phyloP scores from a whole-genome alignment of 192 early-diverging fungal genomes.

The Entomortierella lignicola region DNA sequence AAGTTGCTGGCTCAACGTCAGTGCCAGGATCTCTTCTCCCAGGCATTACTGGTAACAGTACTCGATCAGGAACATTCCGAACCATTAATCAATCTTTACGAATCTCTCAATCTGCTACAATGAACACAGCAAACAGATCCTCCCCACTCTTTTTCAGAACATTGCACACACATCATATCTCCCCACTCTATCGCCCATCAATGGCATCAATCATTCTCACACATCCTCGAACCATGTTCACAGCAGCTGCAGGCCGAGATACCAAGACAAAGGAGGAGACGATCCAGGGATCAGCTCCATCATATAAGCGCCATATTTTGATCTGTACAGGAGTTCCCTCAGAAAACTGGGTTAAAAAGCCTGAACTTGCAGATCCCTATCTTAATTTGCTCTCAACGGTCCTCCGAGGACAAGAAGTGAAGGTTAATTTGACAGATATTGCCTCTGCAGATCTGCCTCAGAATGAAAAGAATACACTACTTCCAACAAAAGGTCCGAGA shows the following conservation, averaged over 20 bases:
- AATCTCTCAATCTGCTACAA: background rate
- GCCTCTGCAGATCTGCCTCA: background rate
- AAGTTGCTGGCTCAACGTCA: background rate
- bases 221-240: slow-evolving; percentile 1
- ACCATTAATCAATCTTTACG: background rate
- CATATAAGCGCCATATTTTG: slow-evolving; percentile 43
- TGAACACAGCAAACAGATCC: background rate
- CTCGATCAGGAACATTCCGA: background rate
- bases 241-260: background rate
- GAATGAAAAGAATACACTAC: background rate
- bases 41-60: background rate
- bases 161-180: background rate
- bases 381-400: slow-evolving; percentile 29
- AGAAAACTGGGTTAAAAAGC: slow-evolving; percentile 41
- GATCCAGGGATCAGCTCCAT: slow-evolving; percentile 42
- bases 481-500: slow-evolving; percentile 33
- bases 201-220: background rate
- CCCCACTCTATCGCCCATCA: background rate
- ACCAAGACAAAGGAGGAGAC: slow-evolving; percentile 18
- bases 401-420: slow-evolving; percentile 45
- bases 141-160: background rate
- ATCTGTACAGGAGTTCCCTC: slow-evolving; percentile 36
- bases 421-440: slow-evolving; percentile 32
- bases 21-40: background rate
- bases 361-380: slow-evolving; percentile 40